phyloP scores from a whole-genome alignment of 768 basidiomycete species.

The Neoboletus magnificus region DNA sequence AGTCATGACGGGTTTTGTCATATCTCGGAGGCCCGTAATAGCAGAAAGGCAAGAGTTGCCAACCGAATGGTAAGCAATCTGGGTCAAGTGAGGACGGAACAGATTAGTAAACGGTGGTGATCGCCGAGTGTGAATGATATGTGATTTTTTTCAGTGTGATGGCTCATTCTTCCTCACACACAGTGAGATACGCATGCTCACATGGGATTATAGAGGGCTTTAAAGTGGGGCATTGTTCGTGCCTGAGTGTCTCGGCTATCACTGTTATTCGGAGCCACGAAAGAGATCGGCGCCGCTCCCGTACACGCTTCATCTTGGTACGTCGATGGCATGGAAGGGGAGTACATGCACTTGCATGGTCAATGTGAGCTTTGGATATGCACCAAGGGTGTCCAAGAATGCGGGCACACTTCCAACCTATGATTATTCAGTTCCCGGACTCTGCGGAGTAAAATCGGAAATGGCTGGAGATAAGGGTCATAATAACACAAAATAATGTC shows the following conservation, averaged over 20 bases:
- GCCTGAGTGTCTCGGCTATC: background rate
- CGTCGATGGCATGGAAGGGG: no score
- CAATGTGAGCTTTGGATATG: background rate
- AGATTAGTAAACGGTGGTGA: background rate
- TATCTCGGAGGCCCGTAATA: background rate
- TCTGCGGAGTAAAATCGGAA: no score
- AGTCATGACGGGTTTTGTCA: no score
- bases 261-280: no score
- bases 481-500: no score
- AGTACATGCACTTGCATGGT: background rate
- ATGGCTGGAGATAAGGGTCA: no score
- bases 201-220: background rate
- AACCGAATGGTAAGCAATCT: background rate
- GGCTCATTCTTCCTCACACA: background rate
- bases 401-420: no score
- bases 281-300: no score
- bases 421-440: no score
- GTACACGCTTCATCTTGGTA: no score
- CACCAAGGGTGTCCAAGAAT: background rate
- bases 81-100: background rate
- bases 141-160: background rate
- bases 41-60: background rate
- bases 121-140: background rate
- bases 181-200: background rate
- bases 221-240: no score